Evolutionary conservation across 2,329 filamentous ascomycete species (phyloP), one percentile per base, ranked within the genome.

Genomic region (Colletotrichum abscissum): DNA sequence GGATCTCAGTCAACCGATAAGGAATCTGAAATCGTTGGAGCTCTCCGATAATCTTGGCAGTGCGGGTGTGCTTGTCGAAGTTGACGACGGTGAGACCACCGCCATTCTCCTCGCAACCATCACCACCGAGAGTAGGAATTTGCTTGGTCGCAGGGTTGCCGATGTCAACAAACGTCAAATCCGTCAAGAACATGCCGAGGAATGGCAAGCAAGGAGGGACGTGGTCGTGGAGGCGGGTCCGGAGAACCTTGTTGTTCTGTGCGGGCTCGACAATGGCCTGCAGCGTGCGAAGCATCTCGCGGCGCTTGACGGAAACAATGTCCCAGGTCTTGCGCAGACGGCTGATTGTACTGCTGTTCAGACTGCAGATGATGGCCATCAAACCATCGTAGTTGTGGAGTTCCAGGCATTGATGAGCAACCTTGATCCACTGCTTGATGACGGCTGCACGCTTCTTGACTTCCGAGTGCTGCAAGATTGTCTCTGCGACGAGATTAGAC

Each of bases 351-450:
- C 95, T 97, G 70, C 94, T 95, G 83, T 97, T 97, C 62, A 99
- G 85, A 11, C 94, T 95, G 86, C 95, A 98, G 78, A 98, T 95
- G 77, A 99, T 98, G 8, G 97, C 95, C 95, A 98, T 98, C 12
- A 99, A 86, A 0, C 95, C 94, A 80, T 99, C 96, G 78, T 98
- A 99, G 84, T 99, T 99, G 85, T 97, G 93, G 30, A 98, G 88
- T 79, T 97, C 94, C 5, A 97, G 86, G 76, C 95, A 97, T 78
- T 94, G 94, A 77, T 93, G 89, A 1, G 94, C 95, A 77, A 98
- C 92, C 87, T 98, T 99, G 81, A 98, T 94, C 97, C 97, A 99
- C 78, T 98, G 95, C 86, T 99, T 98, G 85, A 99, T 97, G 65
- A 95, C 91, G 1, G 90, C 86, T 1, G 97, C 96, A 30, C 97